phyloP scores from a whole-genome alignment of 768 basidiomycete species.

The Boletus subcaerulescens region DNA sequence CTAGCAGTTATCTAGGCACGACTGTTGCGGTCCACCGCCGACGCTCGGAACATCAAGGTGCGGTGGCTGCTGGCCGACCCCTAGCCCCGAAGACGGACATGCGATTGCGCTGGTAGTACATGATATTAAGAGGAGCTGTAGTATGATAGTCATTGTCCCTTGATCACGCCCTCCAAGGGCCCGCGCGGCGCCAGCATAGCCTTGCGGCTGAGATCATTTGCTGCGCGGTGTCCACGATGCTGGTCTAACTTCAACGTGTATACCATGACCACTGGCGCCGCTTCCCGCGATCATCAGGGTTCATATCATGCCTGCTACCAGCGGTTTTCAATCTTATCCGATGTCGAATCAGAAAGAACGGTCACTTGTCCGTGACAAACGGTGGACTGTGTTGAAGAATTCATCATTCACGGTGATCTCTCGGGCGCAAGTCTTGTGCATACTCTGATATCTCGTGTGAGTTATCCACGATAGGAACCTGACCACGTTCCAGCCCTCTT shows the following conservation, averaged over 20 bases:
- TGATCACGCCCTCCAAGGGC: neutral
- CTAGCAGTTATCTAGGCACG: neutral
- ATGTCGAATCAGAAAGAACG: too few relatives aligned
- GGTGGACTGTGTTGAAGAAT: too few relatives aligned
- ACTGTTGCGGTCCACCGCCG: neutral
- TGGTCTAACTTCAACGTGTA: constrained; percentile 2
- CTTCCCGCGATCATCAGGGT: neutral
- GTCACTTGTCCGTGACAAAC: too few relatives aligned
- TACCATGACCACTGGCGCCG: neutral
- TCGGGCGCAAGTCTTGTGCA: too few relatives aligned
- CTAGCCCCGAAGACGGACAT: neutral
- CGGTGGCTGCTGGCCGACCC: too few relatives aligned
- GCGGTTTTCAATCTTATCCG: too few relatives aligned
- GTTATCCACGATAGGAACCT: constrained; percentile 4
- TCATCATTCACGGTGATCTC: too few relatives aligned
- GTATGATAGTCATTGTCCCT: neutral
- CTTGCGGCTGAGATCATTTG: neutral
- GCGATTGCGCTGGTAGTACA: too few relatives aligned
- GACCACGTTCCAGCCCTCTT: constrained; percentile 12
- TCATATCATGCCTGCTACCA: neutral
- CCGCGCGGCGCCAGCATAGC: too few relatives aligned
- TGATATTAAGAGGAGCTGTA: too few relatives aligned
- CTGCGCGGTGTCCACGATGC: constrained; percentile 8
- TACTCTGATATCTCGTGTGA: too few relatives aligned
- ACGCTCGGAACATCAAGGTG: too few relatives aligned